phyloP scores from a whole-genome alignment of 1,284 basidiomycete species.

The Anthracocystis panici-leucophaei region DNA sequence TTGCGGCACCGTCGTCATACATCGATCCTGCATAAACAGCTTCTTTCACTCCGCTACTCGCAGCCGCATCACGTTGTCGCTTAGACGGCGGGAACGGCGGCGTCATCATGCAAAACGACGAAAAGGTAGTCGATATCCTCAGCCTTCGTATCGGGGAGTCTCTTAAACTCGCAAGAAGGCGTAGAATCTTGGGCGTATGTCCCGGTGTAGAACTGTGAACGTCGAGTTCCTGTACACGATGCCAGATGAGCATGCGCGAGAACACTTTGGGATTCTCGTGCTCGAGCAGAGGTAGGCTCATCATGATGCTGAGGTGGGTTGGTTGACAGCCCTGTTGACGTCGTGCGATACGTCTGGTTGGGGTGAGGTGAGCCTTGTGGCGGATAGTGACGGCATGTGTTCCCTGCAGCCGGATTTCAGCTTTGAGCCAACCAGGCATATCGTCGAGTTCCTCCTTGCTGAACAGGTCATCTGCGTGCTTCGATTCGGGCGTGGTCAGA shows the following conservation, averaged over 20 bases:
- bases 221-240: slow-evolving; percentile 63
- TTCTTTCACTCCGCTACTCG: neutral
- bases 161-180: slow-evolving; percentile 48
- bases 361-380: slow-evolving; percentile 61
- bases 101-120: slow-evolving; percentile 56
- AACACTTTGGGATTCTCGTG: slow-evolving; percentile 63
- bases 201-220: slow-evolving; percentile 55
- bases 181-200: slow-evolving; percentile 52
- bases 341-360: slow-evolving; percentile 31
- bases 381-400: slow-evolving; percentile 51
- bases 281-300: slow-evolving; percentile 62
- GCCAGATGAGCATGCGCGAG: slow-evolving; percentile 59
- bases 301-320: slow-evolving; percentile 57
- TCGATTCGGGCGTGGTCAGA: slow-evolving; percentile 11
- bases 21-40: neutral
- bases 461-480: slow-evolving; percentile 41
- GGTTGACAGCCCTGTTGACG: slow-evolving; percentile 56
- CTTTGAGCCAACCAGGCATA: slow-evolving; percentile 66
- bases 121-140: slow-evolving; percentile 59
- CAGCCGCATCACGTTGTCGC: slow-evolving; percentile 27
- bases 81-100: slow-evolving; percentile 48
- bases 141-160: slow-evolving; percentile 55
- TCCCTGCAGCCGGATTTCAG: slow-evolving; percentile 51
- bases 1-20: neutral
- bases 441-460: slow-evolving; percentile 52